phyloP scores from a whole-genome alignment of 1,284 basidiomycete species.

The Rhodotorula sp. region DNA sequence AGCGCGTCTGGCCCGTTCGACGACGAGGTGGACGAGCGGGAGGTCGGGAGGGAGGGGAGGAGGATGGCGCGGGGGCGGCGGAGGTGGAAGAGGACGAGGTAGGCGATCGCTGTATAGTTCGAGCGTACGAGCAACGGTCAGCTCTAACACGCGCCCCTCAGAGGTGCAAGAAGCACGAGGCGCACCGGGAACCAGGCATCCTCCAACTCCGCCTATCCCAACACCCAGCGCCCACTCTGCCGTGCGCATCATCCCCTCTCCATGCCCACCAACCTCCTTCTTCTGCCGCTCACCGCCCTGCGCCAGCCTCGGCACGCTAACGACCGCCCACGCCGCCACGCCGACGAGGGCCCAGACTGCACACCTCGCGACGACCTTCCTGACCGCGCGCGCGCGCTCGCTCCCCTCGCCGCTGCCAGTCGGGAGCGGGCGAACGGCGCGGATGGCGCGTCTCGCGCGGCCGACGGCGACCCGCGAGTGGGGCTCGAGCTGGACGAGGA shows the following conservation, averaged over 20 bases:
- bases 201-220: constrained; percentile 33
- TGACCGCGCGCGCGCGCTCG: background rate
- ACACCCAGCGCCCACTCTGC: constrained; percentile 41
- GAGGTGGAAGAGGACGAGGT: constrained; percentile 48
- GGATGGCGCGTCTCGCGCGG: constrained; percentile 12
- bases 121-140: background rate
- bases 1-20: constrained; percentile 59
- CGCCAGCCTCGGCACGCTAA: constrained; percentile 4
- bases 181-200: constrained; percentile 39
- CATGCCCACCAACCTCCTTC: constrained; percentile 20
- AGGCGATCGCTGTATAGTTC: constrained; percentile 43
- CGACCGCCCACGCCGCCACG: background rate
- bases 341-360: constrained; percentile 4
- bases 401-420: too few relatives aligned
- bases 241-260: constrained; percentile 34
- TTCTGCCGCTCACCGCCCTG: background rate
- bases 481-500: constrained; percentile 30
- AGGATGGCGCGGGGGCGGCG: constrained; percentile 46
- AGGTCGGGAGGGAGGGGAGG: constrained; percentile 41
- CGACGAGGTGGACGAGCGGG: constrained; percentile 31
- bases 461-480: constrained; percentile 19
- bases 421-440: too few relatives aligned
- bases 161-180: background rate
- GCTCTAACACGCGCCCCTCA: background rate
- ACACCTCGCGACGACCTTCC: background rate